Base-by-base conservation (phyloP, 257 asterid species). In the Penstemon davidsonii region DNA sequence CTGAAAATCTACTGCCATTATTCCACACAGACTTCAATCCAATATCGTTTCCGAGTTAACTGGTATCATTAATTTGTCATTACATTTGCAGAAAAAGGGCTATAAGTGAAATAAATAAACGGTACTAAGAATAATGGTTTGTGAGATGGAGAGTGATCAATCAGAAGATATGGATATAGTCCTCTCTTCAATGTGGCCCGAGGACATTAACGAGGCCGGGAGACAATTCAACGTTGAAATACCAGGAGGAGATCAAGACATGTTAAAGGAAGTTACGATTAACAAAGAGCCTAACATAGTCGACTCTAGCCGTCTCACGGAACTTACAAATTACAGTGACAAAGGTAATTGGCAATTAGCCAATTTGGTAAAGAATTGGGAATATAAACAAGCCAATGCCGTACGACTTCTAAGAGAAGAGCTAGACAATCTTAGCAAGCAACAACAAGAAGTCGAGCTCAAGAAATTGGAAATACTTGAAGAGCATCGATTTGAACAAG, bases 111-210 rank as follows among this genome's bases (percentile, higher is more conserved):
- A 46, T 11, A 63, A 4, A n/a, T 37, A 42, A n/a, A 10, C 6
- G 33, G 33, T 25, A 25, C 33, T 25, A 25, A 43, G 39, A 64
- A 10, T 39, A 55, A 83, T 76, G 86, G 95, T 85, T 39, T 85
- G 90, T 43, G 96, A 89, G 68, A 87, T 83, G 85, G 90, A 87
- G 67, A 69, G 51, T 3, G 96, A 86, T 45, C 84, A 71, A 41
- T 38, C 84, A 0, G 96, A 92, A 62, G 96, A 92, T 43, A 86
- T 82, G 95, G 98, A 92, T 55, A 56, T 83, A n/a, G 95, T 87
- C 76, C 89, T 92, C n/a, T 76, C 95, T 11, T 92, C 96, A 3
- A 92, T 92, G 98, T 92, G 98, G 98, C 98, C 96, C 3, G 96
- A 92, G 64, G 95, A 87, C 73, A 87, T 89, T 58, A 92, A 87